phyloP scores from a whole-genome alignment of 106 monocot species.

The Vanilla planifolia region DNA sequence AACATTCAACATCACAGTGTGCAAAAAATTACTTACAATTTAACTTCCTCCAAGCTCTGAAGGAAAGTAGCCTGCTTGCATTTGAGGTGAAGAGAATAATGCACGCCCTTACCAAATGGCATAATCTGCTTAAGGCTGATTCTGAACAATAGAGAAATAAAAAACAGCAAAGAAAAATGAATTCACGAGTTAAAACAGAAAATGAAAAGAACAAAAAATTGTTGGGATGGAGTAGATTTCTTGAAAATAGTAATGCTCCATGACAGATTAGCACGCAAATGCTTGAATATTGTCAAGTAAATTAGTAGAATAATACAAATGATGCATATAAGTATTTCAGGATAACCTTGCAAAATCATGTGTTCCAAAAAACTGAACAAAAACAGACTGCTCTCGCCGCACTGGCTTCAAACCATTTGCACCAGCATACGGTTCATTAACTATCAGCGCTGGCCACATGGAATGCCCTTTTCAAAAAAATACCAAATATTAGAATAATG shows the following conservation, averaged over 20 bases:
- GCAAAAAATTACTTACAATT: constrained; percentile 55
- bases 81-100: constrained; percentile 81
- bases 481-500: neutral
- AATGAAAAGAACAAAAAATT: neutral
- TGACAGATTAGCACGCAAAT: neutral
- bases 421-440: constrained; percentile 57
- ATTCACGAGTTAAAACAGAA: neutral
- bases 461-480: constrained; percentile 69
- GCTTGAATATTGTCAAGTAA: neutral
- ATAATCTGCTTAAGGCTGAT: constrained; percentile 66
- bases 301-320: neutral
- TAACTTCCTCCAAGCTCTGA: constrained; percentile 85
- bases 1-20: no score
- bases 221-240: neutral
- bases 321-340: neutral
- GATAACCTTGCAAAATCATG: constrained; percentile 97
- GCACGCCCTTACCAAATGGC: constrained; percentile 78
- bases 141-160: constrained; percentile 43
- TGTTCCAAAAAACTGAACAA: constrained; percentile 96
- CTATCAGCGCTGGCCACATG: constrained; percentile 92
- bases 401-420: constrained; percentile 40
- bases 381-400: constrained; percentile 43
- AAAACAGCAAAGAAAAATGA: constrained; percentile 3
- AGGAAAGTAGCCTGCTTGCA: constrained; percentile 74
- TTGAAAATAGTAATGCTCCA: neutral